Evolutionary conservation across 2,329 filamentous ascomycete genomes (phyloP).

Genomic region (Exophiala sideris): DNA sequence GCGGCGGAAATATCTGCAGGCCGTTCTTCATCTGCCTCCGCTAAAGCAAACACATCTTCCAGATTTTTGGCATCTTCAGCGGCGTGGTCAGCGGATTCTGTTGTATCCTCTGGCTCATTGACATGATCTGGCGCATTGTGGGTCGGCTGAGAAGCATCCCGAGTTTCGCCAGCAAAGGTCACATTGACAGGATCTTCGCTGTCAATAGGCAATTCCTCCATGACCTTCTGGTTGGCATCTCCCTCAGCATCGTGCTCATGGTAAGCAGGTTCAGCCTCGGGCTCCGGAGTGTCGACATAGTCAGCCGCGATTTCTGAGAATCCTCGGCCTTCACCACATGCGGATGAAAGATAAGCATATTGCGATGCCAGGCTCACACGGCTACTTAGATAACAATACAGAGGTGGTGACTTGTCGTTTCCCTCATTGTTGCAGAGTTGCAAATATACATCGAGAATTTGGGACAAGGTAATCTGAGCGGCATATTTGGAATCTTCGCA

Average conservation of each 20-base stretch:
- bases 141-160: too few species aligned
- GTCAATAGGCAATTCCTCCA: not conserved
- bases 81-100: not conserved
- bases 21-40: not conserved
- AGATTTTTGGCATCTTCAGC: not conserved
- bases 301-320: conserved; percentile 45
- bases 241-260: conserved; percentile 3
- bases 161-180: too few species aligned
- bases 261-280: conserved; percentile 1
- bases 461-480: conserved; percentile 50
- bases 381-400: conserved; percentile 57
- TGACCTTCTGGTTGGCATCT: not conserved
- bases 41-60: not conserved
- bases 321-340: conserved; percentile 56
- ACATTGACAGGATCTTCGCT: not conserved
- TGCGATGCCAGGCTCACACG: conserved; percentile 54
- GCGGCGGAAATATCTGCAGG: not conserved
- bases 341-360: conserved; percentile 50
- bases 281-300: conserved; percentile 19
- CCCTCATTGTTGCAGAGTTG: conserved; percentile 59
- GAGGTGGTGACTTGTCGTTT: conserved; percentile 49
- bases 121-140: not conserved
- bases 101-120: not conserved
- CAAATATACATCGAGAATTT: conserved; percentile 59
- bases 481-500: conserved; percentile 54